Evolutionary conservation across 768 basidiomycete genomes (phyloP), one percentile per base, ranked within the genome.

Genomic region (Hericium alpestre): DNA sequence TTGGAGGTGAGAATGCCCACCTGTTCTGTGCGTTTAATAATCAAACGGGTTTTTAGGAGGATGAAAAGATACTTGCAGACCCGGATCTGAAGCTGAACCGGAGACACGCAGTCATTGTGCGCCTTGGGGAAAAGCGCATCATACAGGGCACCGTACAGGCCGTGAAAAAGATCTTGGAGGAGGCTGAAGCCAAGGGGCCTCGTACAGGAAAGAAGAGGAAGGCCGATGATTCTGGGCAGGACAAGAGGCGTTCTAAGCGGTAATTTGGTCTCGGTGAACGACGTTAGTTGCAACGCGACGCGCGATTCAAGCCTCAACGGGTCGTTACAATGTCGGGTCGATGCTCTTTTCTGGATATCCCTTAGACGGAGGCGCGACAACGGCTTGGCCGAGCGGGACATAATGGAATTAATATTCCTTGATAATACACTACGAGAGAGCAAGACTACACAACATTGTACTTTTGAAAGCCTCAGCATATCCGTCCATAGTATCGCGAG

Each of bases 121-220:
- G 92, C 38, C 66, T 90, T 10, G 88, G 89, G 4, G 92, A 94
- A 72, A 92, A 92, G 71, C 71, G 78, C 22, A 82, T 93, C 12
- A 64, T 93, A 55, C 65, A 63, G 2, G 62, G 41, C 12, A 27
- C 60, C 22, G 27, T 52, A 32, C 59, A 32, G 23, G 25, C 11
- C 8, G 48, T 60, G 38, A 53, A 39, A n/a, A 20, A 8, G 8
- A 9, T n/a, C 15, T 20, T 46, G 43, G 20, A 46, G 43, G n/a
- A n/a, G n/a, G 20, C 43, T 46, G n/a, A 8, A 9, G 20, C 43
- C 13, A 46, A 20, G 8, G 20, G 10, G 7, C 8, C 43, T 16
- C 9, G 20, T 9, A 15, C 6, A 4, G 16, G 16, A 10, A 46
- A 46, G 43, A 46, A 46, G 43, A n/a, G 43, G 16, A 46, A 46